Conservation (phyloP, 345 rosid species). For the Salix dunnii region DNA sequence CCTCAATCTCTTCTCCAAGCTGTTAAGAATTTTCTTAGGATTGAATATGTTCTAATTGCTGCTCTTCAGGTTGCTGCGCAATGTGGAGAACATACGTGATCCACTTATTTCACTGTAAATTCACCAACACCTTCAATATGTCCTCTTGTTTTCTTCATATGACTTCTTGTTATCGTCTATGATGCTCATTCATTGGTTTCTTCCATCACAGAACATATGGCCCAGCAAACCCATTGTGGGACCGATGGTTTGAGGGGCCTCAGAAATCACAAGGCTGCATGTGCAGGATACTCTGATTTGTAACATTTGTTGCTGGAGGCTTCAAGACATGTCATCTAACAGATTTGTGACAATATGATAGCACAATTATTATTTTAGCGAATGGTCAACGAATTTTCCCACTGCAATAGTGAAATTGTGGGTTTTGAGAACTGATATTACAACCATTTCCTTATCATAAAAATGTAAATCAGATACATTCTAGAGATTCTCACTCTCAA, state of each 20-base stretch:
- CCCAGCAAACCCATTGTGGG: constrained; percentile 56
- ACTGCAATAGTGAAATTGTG: not conserved
- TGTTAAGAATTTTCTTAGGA: not conserved
- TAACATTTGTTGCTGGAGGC: constrained; percentile 21
- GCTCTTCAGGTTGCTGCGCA: constrained; percentile 39
- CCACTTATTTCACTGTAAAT: constrained; percentile 64
- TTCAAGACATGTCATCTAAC: constrained; percentile 9
- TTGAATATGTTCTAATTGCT: constrained; percentile 2
- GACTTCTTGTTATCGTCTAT: constrained; percentile 3
- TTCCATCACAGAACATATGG: constrained; percentile 55
- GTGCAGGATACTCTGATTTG: constrained; percentile 56
- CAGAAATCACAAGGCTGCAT: constrained; percentile 57
- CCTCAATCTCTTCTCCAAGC: not conserved
- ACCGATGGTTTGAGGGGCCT: constrained; percentile 75
- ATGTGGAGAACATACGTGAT: constrained; percentile 44
- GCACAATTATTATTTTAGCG: constrained; percentile 14
- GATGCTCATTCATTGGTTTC: not conserved
- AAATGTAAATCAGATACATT: constrained; percentile 12
- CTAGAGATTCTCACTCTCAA: not conserved
- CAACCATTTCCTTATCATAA: constrained; percentile 7
- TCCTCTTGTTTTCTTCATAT: not conserved
- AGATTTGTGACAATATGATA: constrained; percentile 16
- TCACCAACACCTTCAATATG: not conserved
- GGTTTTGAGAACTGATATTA: constrained; percentile 10
- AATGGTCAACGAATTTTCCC: constrained; percentile 11